Conservation (phyloP, 495 filamentous ascomycete genomes). For the Talaromyces borbonicus region DNA sequence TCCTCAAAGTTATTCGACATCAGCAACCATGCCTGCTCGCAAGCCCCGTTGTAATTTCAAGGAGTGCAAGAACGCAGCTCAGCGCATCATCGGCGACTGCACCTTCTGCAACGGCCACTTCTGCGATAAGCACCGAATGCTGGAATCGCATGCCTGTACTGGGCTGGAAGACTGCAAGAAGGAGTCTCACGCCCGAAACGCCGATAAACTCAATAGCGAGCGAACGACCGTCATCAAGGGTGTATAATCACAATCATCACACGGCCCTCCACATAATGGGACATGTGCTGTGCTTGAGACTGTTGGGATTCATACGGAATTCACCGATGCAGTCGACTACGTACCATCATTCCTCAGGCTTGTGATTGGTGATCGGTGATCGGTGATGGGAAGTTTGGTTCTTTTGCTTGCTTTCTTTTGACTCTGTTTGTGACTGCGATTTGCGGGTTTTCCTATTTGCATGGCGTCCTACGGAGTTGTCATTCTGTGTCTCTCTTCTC, state of each 20-base stretch:
- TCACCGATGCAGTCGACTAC: background rate
- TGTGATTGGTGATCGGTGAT: constrained; percentile 14
- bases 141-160: constrained; percentile 87
- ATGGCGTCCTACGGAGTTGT: constrained; percentile 15
- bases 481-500: background rate
- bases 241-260: constrained; percentile 26
- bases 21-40: constrained; percentile 48
- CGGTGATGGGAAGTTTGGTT: constrained; percentile 8
- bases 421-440: constrained; percentile 3
- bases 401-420: constrained; percentile 8
- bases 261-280: background rate
- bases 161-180: constrained; percentile 98
- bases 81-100: constrained; percentile 92
- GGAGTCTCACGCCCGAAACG: constrained; percentile 85
- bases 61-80: constrained; percentile 74
- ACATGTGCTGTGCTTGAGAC: too few species aligned
- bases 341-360: too few species aligned
- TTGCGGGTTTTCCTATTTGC: constrained; percentile 12
- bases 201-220: constrained; percentile 82
- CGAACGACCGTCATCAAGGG: constrained; percentile 64
- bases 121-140: constrained; percentile 85
- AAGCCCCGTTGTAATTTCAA: constrained; percentile 83
- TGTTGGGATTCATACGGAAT: background rate
- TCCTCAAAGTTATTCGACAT: too few species aligned
- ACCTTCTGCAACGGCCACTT: constrained; percentile 88